Evolutionary conservation across 2,329 filamentous ascomycete genomes (phyloP), one percentile per base, ranked within the genome.

Genomic region (Diaporthe sp.): DNA sequence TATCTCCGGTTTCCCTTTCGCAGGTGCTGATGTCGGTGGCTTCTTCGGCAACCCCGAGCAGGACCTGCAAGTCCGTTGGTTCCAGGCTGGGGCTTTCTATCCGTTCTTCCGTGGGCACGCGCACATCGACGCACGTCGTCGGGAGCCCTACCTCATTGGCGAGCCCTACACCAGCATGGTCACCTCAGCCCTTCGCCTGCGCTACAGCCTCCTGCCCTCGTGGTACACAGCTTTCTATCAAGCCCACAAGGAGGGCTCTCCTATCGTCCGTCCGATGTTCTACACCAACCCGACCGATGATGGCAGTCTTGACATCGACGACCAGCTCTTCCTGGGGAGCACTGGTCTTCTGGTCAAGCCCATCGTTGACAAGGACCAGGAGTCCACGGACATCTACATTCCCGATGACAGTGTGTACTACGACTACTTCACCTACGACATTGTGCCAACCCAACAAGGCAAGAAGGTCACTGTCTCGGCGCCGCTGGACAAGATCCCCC

Each of bases 201-300:
- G 97, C 69, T 99, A 99, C 85, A 92, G 93, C 77, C 89, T 99
- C 49, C 89, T 99, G 55, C 97, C 97, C 39, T 92, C 94, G 1
- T 98, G 96, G 96, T 99, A 99, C 84, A 98, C 96, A 1, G 95
- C 96, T 12, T 99, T 99, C 88, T 95, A 96, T 82, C 92, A 97
- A 81, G 95, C 97, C 17, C 93, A 94, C 79, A 89, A 92, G 22
- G 92, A 94, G 65, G 96, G 96, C 55, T 94, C 92, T 73, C 97
- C 97, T 0, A 96, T 99, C 79, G 88, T 99, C 73, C 91, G 95
- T 71, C 96, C 97, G 13, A 95, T 98, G 86, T 98, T 96, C 86
- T 98, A 96, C 87, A 94, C 95, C 2, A 95, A 98, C 81, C 97
- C 97, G 0, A 87, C 89, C 0, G 95, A 97, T 79, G 96, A 98